phyloP scores from a whole-genome alignment of 2,329 filamentous ascomycete species.

The Xylariaceae sp. region DNA sequence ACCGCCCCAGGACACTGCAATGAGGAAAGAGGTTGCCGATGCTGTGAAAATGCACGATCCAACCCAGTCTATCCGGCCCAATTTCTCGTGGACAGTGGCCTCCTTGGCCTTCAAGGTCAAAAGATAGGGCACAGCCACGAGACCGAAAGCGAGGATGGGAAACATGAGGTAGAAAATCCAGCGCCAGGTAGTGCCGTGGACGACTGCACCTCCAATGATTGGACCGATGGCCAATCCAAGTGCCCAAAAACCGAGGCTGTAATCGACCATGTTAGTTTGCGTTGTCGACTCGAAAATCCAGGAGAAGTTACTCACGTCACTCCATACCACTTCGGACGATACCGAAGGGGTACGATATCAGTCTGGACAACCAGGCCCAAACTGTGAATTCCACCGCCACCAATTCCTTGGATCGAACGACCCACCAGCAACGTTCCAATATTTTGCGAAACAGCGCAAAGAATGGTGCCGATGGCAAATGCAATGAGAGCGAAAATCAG shows the following conservation, averaged over 20 bases:
- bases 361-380: constrained; percentile 38
- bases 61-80: constrained; percentile 41
- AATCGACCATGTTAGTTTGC: not conserved
- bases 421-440: constrained; percentile 35
- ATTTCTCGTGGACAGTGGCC: constrained; percentile 32
- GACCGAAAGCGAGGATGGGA: constrained; percentile 38
- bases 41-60: constrained; percentile 43
- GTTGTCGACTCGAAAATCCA: not conserved
- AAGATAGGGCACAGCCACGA: constrained; percentile 38
- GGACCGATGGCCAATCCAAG: constrained; percentile 17
- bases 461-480: constrained; percentile 41
- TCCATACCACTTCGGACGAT: constrained; percentile 39
- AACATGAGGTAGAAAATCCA: constrained; percentile 40
- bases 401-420: constrained; percentile 37
- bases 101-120: constrained; percentile 36
- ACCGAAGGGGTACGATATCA: constrained; percentile 39
- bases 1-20: constrained; percentile 45
- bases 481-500: constrained; percentile 34
- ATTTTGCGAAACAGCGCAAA: constrained; percentile 34
- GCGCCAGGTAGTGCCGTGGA: constrained; percentile 17
- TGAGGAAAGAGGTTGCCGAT: constrained; percentile 40
- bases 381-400: constrained; percentile 40
- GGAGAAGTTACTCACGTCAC: constrained; percentile 29
- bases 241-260: constrained; percentile 17
- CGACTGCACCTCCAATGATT: constrained; percentile 18